Base-by-base conservation (phyloP, 257 asterid genomes). In the Fraxinus excelsior region DNA sequence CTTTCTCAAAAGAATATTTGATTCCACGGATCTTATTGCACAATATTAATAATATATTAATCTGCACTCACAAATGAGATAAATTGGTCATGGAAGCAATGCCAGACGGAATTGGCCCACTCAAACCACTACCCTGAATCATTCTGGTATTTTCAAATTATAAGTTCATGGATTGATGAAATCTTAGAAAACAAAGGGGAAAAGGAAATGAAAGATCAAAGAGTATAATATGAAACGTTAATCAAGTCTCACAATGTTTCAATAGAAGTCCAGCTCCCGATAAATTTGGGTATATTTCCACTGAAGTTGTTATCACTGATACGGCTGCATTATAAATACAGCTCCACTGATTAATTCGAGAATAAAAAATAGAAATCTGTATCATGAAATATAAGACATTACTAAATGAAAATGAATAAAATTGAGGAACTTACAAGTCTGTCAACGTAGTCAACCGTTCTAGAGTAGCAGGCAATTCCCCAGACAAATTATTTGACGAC, bases 401-500 rank as follows among this genome's bases (percentile, higher is more conserved):
- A 18, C 66, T 62, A 21, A 37, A 7, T 32, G 53, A 76, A 21
- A 37, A 37, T 37, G 40, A 37, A 37, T 37, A 7, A 37, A 37
- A 6, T 56, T 38, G 78, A 76, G 66, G 35, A 74, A 79, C 94
- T 84, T 74, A 89, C 96, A 92, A 82, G 76, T 92, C 92, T 70
- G 25, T 73, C 85, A 92, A 74, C 67, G 92, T 89, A 71, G 75
- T 78, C 83, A 89, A 74, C 3, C 80, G 88, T 76, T 84, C 93
- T 25, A 92, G 90, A 28, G 19, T 77, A 74, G 37, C 40, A 0
- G 96, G 94, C 77, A 92, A 42, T 76, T 81, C 86, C 58, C 94
- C 97, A 6, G 88, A 85, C 40, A 92, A 85, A 84, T 90, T 79
- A 86, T 92, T 92, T 8, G 96, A 92, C 72, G 79, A 77, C 65